Evolutionary conservation across 148 eudicot species (phyloP), one percentile per base, ranked within the genome.

Genomic region (Suaeda aralocaspica): DNA sequence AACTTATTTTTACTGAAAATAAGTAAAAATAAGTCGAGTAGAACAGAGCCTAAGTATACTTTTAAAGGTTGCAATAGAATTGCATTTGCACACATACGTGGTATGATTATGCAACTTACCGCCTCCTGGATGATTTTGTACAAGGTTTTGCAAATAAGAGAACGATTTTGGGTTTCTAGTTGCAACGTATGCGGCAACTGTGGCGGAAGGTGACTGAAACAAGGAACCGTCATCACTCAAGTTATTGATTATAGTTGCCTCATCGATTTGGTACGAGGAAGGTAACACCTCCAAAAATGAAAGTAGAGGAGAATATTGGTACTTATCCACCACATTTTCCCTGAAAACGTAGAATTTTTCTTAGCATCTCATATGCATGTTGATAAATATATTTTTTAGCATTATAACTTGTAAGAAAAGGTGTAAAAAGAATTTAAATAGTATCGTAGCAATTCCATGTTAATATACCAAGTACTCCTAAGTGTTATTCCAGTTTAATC

Each of bases 191-290:
- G 82, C 84, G 3, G 39, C 51, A 24, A 80, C 87, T 2, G 84
- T 78, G 55, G 87, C 82, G 19, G 87, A 78, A 0, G 87, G 84
- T 7, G 87, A 84, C 25, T 68, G 72, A 36, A 84, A 84, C 16
- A 84, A 56, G 1, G 82, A 84, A 3, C 87, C 84, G 18, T 76
- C 67, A 21, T 60, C 12, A 49, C 74, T 72, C 70, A 83, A 55
- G 59, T 80, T 30, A 48, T 16, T 48, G 4, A 31, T 53, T 24
- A 72, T 72, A 15, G 67, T 48, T 42, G 51, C 63, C 60, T 30
- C 8, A 49, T 75, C 66, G 25, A 75, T 25, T 9, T 63, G 2
- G 12, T 67, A 53, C 11, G 53, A 29, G 2, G 46, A 5, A 1
- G 74, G 82, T 11, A 84, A 64, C 0, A 67, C 62, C 72, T 81